Base-by-base conservation (phyloP, 2,329 filamentous ascomycete genomes). In the Canariomyces notabilis region DNA sequence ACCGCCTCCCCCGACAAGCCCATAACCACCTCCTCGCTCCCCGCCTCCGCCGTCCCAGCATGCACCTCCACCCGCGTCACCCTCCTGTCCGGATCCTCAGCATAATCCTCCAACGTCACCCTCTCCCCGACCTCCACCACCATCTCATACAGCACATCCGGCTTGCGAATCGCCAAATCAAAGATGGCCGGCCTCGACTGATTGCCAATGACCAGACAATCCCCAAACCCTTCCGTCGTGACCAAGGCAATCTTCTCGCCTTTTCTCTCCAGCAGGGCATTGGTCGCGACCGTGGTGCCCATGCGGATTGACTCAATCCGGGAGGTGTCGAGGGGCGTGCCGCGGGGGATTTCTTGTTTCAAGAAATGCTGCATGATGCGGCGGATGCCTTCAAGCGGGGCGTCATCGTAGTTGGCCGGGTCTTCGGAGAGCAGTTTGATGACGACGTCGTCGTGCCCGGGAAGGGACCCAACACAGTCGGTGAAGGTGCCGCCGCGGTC, bases 271-370 rank as follows among this genome's bases (percentile, higher is more conserved):
- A 96, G 74, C 46, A 96, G 68, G 0, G 90, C 90, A 64, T 96
- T 96, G 1, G 90, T 96, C 8, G 90, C 90, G 11, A 96, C 89
- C 0, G 90, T 96, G 1, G 90, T 96, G 36, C 90, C 90, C 90
- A 96, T 96, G 38, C 90, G 84, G 63, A 96, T 95, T 45, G 86
- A 89, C 57, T 93, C 87, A 57, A 96, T 94, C 60, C 82, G 70
- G 15, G 82, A 79, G 1, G 89, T 95, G 64, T 95, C 89, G 7
- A 95, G 71, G 1, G 85, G 72, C 62, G 89, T 74, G 20, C 88
- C 89, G 38, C 89, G 82, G 3, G 87, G 87, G 36, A 94, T 89
- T 4, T 91, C 83, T 48, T 77, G 75, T 44, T 77, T 75, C 2
- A 82, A 80, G 65, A 94, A 94, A 57, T 80, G 82, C 55, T 83